Evolutionary conservation across 805 yeast species (phyloP).

Genomic region (Saccharomycopsis guyanensis): DNA sequence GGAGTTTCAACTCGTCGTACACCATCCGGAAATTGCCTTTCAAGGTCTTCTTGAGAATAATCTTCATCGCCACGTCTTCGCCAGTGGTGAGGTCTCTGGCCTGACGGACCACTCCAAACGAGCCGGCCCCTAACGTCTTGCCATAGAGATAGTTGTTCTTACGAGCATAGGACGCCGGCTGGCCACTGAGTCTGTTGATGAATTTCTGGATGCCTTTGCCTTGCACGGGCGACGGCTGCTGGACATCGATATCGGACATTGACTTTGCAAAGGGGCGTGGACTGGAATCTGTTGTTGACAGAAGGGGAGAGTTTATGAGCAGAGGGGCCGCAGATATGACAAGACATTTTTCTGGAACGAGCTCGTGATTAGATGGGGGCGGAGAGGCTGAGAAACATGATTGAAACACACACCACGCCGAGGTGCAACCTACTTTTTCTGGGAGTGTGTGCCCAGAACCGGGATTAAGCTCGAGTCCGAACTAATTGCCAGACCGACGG

Average conservation of each 20-base stretch:
- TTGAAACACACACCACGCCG: no score
- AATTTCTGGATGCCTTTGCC: slow-evolving; percentile 32
- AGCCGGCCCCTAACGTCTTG: slow-evolving; percentile 86
- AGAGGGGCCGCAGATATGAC: no score
- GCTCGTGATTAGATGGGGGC: not conserved
- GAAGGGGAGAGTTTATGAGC: no score
- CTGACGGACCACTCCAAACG: slow-evolving; percentile 85
- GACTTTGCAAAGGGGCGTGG: no score
- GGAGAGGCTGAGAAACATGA: not conserved
- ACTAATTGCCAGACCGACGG: no score
- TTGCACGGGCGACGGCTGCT: slow-evolving; percentile 22
- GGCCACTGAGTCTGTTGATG: slow-evolving; percentile 56
- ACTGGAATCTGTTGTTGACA: no score
- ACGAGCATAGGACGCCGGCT: slow-evolving; percentile 60
- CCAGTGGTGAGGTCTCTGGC: slow-evolving; percentile 47
- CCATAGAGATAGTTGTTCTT: slow-evolving; percentile 71
- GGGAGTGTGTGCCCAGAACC: no score
- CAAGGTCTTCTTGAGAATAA: slow-evolving; percentile 77
- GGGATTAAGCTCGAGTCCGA: no score
- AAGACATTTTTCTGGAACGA: not conserved
- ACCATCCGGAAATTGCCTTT: slow-evolving; percentile 65
- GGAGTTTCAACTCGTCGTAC: slow-evolving; percentile 65
- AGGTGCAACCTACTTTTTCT: no score
- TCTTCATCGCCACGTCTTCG: slow-evolving; percentile 84
- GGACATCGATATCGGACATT: slow-evolving; percentile 10